Base-by-base conservation (phyloP, 2,329 filamentous ascomycete genomes). In the Penicillium brasilianum region DNA sequence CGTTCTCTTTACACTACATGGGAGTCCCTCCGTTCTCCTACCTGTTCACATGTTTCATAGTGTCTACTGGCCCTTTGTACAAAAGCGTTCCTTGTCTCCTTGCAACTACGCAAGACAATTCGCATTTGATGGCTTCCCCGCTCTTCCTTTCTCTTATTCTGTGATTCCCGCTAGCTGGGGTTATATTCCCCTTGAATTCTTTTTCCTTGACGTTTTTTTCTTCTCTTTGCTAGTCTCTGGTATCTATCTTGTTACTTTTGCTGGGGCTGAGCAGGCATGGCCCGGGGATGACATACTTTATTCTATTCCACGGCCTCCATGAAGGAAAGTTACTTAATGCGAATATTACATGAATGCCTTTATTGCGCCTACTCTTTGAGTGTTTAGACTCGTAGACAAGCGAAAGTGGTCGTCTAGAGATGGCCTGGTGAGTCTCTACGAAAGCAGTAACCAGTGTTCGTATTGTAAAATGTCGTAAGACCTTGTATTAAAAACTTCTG, bases 61-160 rank as follows among this genome's bases (percentile, higher is more conserved):
- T 66, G 57, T 50, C 56, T 46, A 52, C 43, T 49, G 43, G 54
- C 55, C 60, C 57, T 66, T 68, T 75, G 72, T 75, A 75, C 69
- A 76, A 74, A 76, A 74, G 69, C 67, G 61, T 72, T 68, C 63
- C 41, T 49, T 65, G 61, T 61, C 61, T 57, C 50, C 53, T 41
- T 63, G 60, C 62, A 60, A 57, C 57, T 44, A 54, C 65, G 60
- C 60, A 62, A 51, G 55, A 58, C 54, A 59, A 50, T 46, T 55
- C 44, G 60, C 59, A 58, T 59, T 55, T 60, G 49, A 64, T 57
- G 48, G 59, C 39, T 58, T 62, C 20, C 51, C 36, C 43, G 41
- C 55, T 57, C 52, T 62, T 41, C 39, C 44, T 32, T 18, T 62
- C 41, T 44, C 41, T 32, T 32, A 50, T 53, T n/a, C 10, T 3